Percentiles rank a stretch among this genome's conserved stretches.
Evolutionary conservation across 2,329 filamentous ascomycete genomes (phyloP).

Genomic region (Chaetomium sp.): DNA sequence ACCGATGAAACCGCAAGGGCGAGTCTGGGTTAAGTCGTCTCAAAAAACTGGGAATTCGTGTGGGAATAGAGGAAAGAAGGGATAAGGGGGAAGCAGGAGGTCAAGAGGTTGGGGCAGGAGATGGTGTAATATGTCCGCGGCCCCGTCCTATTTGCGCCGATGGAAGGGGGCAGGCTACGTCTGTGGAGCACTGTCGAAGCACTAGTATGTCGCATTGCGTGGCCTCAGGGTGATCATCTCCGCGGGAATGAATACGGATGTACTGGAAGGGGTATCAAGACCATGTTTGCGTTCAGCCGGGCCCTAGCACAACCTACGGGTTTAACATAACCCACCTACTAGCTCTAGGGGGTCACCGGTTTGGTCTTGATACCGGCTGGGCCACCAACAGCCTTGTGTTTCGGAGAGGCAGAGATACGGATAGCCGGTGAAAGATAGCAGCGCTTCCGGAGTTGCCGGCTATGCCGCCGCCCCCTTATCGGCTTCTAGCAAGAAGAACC

Average conservation of each 20-base stretch:
- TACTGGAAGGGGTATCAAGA: background rate
- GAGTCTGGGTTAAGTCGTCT: background rate
- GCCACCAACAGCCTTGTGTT: background rate
- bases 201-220: conserved; percentile 3
- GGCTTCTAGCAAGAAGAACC: background rate
- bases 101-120: too few relatives aligned
- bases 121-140: background rate
- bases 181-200: too few relatives aligned
- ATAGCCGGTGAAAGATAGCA: background rate
- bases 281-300: conserved; percentile 4
- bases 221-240: background rate
- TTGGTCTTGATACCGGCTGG: too few relatives aligned
- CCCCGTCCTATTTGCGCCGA: too few relatives aligned
- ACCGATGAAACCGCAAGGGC: background rate
- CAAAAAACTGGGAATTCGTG: background rate
- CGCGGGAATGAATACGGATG: background rate
- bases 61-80: background rate
- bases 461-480: background rate
- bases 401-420: too few relatives aligned
- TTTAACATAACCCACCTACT: background rate
- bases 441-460: background rate
- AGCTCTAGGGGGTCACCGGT: too few relatives aligned
- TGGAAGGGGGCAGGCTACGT: background rate
- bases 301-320: background rate
- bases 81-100: background rate